Base-by-base conservation (phyloP, 2,329 filamentous ascomycete genomes). In the Dactylellina cionopaga region DNA sequence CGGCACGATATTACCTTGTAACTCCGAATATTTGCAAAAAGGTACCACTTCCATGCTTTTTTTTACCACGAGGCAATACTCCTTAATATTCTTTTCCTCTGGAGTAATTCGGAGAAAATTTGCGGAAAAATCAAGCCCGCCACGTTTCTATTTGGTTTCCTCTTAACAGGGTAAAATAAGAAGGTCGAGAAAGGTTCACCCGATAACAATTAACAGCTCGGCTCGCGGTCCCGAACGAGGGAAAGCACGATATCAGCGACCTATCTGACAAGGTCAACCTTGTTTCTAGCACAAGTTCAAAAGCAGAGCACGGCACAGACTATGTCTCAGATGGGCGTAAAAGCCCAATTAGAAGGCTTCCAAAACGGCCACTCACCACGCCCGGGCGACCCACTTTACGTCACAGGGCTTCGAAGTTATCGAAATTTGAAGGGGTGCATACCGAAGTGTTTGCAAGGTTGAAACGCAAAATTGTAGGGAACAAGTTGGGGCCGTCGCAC, bases 121-220 rank as follows among this genome's bases (percentile, higher is more conserved):
- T 72, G 68, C 68, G 68, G 68, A 72, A 72, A 72, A 72, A 72
- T 72, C 68, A 72, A 60, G 68, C 59, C 68, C 68, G 68, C 68
- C 68, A 72, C 68, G 68, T 72, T 72, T 65, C 68, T 54, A 72
- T 65, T 72, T 51, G 59, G 47, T 43, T 70, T 60, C 44, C 44
- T 65, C 68, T 64, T 64, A 56, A 59, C 66, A 51, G 59, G 66
- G 66, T 49, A 59, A 51, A 64, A 71, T 64, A 64, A 66, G 52
- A 58, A 52, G 49, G 46, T 19, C 41, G 44, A 59, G 54, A 60
- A 56, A 58, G 59, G 37, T 65, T 72, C 68, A 39, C 68, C 68
- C 59, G 59, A 59, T 59, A 64, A 72, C 54, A 59, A 55, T 72
- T 49, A 65, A 65, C 66, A 71, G 66, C 68, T 72, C 68, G 68